Evolutionary conservation across 2,329 filamentous ascomycete genomes (phyloP).

Genomic region (Colletotrichum phormii): DNA sequence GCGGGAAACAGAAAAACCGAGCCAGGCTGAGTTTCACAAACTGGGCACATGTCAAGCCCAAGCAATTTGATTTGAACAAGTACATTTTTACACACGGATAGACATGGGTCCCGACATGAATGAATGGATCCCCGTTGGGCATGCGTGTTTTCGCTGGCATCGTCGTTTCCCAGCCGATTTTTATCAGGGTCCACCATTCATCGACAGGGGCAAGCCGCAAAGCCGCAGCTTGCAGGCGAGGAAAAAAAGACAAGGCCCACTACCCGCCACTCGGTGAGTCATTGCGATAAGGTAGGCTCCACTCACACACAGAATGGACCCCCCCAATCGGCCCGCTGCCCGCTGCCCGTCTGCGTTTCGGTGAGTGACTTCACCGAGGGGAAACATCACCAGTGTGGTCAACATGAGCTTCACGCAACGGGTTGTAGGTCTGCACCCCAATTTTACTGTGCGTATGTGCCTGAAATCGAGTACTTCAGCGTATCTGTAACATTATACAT

Average conservation of each 20-base stretch:
- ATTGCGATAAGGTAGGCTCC: conserved; percentile 12
- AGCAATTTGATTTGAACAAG: conserved; percentile 8
- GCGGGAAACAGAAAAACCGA: too few relatives aligned
- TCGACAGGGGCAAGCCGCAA: background rate
- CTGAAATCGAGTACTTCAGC: too few relatives aligned
- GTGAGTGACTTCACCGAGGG: background rate
- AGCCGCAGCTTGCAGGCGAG: too few relatives aligned
- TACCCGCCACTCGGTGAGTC: conserved; percentile 16
- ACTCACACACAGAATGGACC: background rate
- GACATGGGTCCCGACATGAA: background rate
- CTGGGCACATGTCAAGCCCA: conserved; percentile 11
- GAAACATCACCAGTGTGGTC: background rate
- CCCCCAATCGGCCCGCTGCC: background rate
- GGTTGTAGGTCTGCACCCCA: background rate
- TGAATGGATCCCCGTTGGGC: background rate
- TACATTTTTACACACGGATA: background rate
- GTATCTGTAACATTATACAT: too few relatives aligned
- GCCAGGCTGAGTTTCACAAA: background rate
- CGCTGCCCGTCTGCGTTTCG: background rate
- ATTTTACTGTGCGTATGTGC: too few relatives aligned
- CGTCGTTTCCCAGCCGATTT: conserved; percentile 14
- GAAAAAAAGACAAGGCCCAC: background rate
- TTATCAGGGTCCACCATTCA: background rate
- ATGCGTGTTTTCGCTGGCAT: conserved; percentile 2
- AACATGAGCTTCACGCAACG: background rate